Percentiles rank a stretch among this genome's conserved stretches.
Evolutionary conservation across 2,329 filamentous ascomycete species (phyloP).

Genomic region (Ophiocordyceps sinensis): DNA sequence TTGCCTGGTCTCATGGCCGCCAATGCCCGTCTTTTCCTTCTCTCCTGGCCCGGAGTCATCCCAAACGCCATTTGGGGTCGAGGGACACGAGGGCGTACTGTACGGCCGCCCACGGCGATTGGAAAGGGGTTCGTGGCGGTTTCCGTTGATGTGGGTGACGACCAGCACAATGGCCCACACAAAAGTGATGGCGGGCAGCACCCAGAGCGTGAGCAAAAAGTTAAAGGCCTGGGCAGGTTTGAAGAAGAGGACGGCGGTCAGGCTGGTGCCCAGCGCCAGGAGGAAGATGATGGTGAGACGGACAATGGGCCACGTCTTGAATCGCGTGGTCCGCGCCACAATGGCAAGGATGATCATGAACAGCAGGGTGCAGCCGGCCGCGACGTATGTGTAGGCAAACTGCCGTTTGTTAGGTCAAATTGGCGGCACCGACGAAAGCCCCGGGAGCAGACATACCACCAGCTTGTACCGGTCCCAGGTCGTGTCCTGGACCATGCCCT

Average conservation of each 20-base stretch:
- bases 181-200: slow-evolving; percentile 17
- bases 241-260: slow-evolving; percentile 13
- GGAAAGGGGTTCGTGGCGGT: slow-evolving; percentile 2
- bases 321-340: slow-evolving; percentile 14
- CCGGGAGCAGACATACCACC: neutral
- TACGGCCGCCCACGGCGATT: neutral
- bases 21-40: neutral
- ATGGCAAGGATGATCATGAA: slow-evolving; percentile 17
- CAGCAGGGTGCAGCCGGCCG: slow-evolving; percentile 15
- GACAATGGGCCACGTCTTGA: slow-evolving; percentile 17
- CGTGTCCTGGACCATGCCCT: neutral
- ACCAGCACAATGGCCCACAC: slow-evolving; percentile 19
- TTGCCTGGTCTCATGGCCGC: too few species aligned
- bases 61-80: neutral
- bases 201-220: slow-evolving; percentile 16
- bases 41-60: neutral
- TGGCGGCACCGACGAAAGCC: neutral
- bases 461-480: slow-evolving; percentile 1
- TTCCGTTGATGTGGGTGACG: slow-evolving; percentile 15
- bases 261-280: slow-evolving; percentile 14
- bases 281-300: slow-evolving; percentile 15
- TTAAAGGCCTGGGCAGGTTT: slow-evolving; percentile 2
- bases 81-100: neutral
- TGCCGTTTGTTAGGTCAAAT: slow-evolving; percentile 1
- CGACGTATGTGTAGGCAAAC: slow-evolving; percentile 21